phyloP scores from a whole-genome alignment of 345 rosid genomes.

The Acer yangbiense region DNA sequence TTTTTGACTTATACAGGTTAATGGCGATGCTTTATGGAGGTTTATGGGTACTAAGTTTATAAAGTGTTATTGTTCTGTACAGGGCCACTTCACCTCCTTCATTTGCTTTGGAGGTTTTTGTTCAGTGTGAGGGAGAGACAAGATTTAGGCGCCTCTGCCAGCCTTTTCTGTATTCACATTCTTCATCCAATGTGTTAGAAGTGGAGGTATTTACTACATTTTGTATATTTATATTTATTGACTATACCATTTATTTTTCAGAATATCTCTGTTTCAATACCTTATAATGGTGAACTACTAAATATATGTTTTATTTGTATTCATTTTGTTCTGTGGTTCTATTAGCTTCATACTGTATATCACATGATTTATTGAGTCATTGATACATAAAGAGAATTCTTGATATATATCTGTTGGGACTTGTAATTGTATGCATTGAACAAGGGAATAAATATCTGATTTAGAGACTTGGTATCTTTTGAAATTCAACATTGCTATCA shows the following conservation, averaged over 20 bases:
- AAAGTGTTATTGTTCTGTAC: conserved; percentile 22
- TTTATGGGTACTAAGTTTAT: background rate
- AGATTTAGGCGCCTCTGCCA: conserved; percentile 97
- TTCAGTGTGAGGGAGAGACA: conserved; percentile 88
- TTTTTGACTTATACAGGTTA: background rate
- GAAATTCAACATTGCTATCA: background rate
- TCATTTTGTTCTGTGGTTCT: background rate
- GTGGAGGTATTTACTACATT: conserved; percentile 64
- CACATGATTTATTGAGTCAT: background rate
- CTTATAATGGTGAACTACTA: background rate
- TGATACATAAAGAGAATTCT: background rate
- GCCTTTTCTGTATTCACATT: conserved; percentile 92
- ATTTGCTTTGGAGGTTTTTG: conserved; percentile 98
- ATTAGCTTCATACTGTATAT: background rate
- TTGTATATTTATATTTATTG: background rate
- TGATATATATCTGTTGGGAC: background rate
- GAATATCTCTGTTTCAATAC: background rate
- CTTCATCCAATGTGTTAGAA: conserved; percentile 94
- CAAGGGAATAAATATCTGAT: background rate
- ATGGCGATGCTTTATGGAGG: background rate
- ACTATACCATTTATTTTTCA: background rate
- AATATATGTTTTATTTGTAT: background rate
- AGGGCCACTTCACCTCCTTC: conserved; percentile 99
- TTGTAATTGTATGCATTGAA: background rate
- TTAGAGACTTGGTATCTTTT: conserved; percentile 4